Conservation (phyloP, 2,329 filamentous ascomycete species). For the Fusarium gaditjirri region DNA sequence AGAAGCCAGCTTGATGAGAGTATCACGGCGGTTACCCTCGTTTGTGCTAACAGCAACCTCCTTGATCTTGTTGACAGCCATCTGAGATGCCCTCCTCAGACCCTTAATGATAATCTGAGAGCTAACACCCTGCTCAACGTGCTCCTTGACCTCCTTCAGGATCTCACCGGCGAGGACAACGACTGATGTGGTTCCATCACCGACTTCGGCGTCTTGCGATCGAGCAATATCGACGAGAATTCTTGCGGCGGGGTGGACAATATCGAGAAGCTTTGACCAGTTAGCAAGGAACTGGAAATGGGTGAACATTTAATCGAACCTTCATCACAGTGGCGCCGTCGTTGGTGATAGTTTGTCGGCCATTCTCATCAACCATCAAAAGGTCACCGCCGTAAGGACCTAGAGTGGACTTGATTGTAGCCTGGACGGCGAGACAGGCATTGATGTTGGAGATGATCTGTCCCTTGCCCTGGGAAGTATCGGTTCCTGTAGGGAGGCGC, state of each 20-base stretch:
- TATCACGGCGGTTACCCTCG: constrained; percentile 86
- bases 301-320: constrained; percentile 57
- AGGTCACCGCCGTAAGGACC: constrained; percentile 97
- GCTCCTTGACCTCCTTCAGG: constrained; percentile 94
- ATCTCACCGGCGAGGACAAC: constrained; percentile 98
- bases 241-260: constrained; percentile 95
- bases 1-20: constrained; percentile 85
- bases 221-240: constrained; percentile 98
- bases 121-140: constrained; percentile 96
- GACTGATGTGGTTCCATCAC: constrained; percentile 96
- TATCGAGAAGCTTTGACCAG: constrained; percentile 82
- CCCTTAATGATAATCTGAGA: constrained; percentile 98
- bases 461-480: constrained; percentile 95
- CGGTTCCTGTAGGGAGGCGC: constrained; percentile 75
- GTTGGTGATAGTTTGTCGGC: constrained; percentile 97
- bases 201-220: constrained; percentile 98
- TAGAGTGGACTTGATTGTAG: constrained; percentile 93
- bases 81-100: constrained; percentile 82
- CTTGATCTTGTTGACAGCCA: constrained; percentile 99
- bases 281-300: constrained; percentile 9
- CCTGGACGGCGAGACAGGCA: constrained; percentile 94
- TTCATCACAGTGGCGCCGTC: constrained; percentile 99
- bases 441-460: constrained; percentile 99
- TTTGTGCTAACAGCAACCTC: constrained; percentile 91
- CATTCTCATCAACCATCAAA: constrained; percentile 95